Evolutionary conservation across 2,329 filamentous ascomycete species (phyloP).

Genomic region (Juglanconis juglandina): DNA sequence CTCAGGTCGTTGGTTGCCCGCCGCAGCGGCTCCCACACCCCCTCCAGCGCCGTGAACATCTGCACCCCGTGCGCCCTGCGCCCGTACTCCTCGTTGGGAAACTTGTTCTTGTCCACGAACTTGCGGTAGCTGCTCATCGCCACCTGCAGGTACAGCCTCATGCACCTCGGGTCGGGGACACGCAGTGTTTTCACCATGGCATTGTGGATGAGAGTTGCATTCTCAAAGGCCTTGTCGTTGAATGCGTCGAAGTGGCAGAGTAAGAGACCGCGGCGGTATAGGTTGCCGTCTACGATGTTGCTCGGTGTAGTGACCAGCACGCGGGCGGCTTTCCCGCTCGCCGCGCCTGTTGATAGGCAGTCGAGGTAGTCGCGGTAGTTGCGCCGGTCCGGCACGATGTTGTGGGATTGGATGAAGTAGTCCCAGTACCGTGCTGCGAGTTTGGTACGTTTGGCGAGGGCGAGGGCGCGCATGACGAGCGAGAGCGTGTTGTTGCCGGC

Average conservation of each 20-base stretch:
- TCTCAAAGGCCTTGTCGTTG: conserved; percentile 65
- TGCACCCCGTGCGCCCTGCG: conserved; percentile 47
- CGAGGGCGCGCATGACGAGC: conserved; percentile 63
- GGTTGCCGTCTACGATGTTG: conserved; percentile 42
- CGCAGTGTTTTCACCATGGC: conserved; percentile 50
- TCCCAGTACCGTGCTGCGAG: conserved; percentile 78
- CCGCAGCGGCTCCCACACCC: conserved; percentile 48
- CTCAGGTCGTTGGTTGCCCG: conserved; percentile 30
- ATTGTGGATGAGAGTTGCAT: conserved; percentile 63
- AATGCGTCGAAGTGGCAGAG: conserved; percentile 73
- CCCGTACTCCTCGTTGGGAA: conserved; percentile 27
- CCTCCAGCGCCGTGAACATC: conserved; percentile 46
- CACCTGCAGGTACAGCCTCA: conserved; percentile 56
- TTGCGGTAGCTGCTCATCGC: conserved; percentile 46
- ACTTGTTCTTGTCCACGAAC: conserved; percentile 31
- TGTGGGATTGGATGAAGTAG: conserved; percentile 57
- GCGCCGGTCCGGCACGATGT: conserved; percentile 66
- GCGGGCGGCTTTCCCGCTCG: conserved; percentile 58
- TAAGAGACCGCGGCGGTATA: conserved; percentile 70
- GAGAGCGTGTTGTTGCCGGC: conserved; percentile 59
- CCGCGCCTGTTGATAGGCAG: conserved; percentile 61
- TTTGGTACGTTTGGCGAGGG: conserved; percentile 55
- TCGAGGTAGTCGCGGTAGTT: conserved; percentile 69
- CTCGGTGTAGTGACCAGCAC: conserved; percentile 55
- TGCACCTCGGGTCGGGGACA: conserved; percentile 46